These are phyloP conservation scores for Penicillium brasilianum DNA, from an alignment of 2,329 filamentous ascomycete genomes.

Conservation along the genomic window DNA sequence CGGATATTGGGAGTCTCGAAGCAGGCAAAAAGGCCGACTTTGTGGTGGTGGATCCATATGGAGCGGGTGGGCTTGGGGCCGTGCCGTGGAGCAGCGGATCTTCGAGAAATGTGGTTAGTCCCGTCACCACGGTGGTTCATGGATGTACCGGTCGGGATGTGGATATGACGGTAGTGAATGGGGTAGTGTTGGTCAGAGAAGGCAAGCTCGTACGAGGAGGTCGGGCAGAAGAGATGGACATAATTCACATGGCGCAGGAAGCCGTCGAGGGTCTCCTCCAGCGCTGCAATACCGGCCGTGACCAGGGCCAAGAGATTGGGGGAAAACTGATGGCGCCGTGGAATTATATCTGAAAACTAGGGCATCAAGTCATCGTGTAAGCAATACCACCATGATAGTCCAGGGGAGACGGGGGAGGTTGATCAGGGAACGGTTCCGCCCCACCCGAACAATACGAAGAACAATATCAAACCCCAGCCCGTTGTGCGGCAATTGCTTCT, in stretches of 20 bases:
- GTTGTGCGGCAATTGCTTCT: not conserved
- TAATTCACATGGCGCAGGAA: slow-evolving; percentile 14
- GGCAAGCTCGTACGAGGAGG: slow-evolving; percentile 35
- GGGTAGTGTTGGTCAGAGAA: slow-evolving; percentile 42
- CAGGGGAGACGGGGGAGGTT: too few species aligned
- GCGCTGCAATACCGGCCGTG: slow-evolving; percentile 13
- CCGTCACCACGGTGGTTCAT: slow-evolving; percentile 48
- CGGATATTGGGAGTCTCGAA: slow-evolving; percentile 42
- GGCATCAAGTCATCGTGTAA: too few species aligned
- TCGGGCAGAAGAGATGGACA: slow-evolving; percentile 15
- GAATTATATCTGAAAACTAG: slow-evolving; percentile 11
- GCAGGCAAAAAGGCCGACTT: slow-evolving; percentile 35
- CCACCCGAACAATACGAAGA: slow-evolving; percentile 29
- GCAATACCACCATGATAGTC: too few species aligned
- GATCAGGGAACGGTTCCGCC: not conserved
- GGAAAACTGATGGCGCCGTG: slow-evolving; percentile 13
- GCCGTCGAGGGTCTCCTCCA: slow-evolving; percentile 11
- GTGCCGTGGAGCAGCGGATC: slow-evolving; percentile 42
- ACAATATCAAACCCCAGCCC: not conserved
- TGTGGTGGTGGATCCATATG: slow-evolving; percentile 38
- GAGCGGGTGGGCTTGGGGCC: slow-evolving; percentile 32
- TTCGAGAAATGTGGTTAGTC: slow-evolving; percentile 21
- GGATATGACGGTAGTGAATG: slow-evolving; percentile 50
- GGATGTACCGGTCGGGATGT: slow-evolving; percentile 50
- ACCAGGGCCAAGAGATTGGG: slow-evolving; percentile 10